phyloP scores from a whole-genome alignment of 2,329 filamentous ascomycete genomes.

The Cryphonectria radicalis region DNA sequence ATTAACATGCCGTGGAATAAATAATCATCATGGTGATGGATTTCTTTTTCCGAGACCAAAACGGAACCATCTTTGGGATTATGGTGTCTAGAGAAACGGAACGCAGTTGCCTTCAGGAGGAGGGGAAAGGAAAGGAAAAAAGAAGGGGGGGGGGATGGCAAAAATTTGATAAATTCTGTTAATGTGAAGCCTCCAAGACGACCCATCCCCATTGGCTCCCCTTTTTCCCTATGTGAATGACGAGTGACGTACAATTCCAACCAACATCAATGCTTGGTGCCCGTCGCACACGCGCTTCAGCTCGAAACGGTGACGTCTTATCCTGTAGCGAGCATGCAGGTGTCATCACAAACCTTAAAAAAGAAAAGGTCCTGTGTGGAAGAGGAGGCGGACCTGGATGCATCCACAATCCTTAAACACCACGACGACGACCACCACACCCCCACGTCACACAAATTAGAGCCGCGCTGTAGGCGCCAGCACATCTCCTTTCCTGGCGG shows the following conservation, averaged over 20 bases:
- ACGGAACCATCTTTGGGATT: not conserved
- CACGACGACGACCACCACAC: not conserved
- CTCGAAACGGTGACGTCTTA: conserved; percentile 3
- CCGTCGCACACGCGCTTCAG: conserved; percentile 13
- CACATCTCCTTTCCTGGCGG: not conserved
- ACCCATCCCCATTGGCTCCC: not conserved
- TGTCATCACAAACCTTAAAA: not conserved
- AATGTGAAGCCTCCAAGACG: not conserved
- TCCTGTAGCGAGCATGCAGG: conserved; percentile 1
- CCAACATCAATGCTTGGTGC: not conserved
- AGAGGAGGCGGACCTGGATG: not conserved
- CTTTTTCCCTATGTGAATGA: not conserved
- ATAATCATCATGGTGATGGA: not conserved
- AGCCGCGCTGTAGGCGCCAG: conserved; percentile 26
- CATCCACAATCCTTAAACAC: not conserved
- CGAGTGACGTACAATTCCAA: not conserved
- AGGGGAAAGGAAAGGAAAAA: not conserved
- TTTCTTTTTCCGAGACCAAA: not conserved
- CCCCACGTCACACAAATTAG: conserved; percentile 16
- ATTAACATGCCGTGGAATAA: not conserved
- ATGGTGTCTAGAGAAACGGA: not conserved
- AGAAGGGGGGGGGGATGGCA: too few relatives aligned
- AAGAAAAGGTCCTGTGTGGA: not conserved
- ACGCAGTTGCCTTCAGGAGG: too few relatives aligned
- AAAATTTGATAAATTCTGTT: not conserved